phyloP scores from a whole-genome alignment of 2,329 filamentous ascomycete species.

The Fusarium poae region DNA sequence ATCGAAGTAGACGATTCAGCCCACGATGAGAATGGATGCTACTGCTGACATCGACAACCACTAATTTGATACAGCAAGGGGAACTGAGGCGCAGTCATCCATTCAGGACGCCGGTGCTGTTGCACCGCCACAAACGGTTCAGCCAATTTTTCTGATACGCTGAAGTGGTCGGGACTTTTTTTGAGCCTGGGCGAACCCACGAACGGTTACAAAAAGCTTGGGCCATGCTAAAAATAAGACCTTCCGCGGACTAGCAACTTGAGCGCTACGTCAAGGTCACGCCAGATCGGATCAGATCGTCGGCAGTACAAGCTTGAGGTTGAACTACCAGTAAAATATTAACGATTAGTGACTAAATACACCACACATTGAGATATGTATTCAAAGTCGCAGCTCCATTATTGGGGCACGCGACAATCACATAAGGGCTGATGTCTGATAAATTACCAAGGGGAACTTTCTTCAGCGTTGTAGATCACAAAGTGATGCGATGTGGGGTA shows the following conservation, averaged over 20 bases:
- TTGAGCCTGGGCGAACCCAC: constrained; percentile 14
- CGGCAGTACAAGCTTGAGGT: constrained; percentile 18
- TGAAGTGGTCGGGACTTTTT: constrained; percentile 15
- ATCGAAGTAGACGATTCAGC: constrained; percentile 20
- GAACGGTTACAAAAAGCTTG: constrained; percentile 29
- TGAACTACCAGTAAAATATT: constrained; percentile 37
- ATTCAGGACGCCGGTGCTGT: too few species aligned
- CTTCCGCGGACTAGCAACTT: constrained; percentile 19
- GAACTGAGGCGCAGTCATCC: constrained; percentile 43
- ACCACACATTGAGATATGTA: neutral
- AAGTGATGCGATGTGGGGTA: constrained; percentile 34
- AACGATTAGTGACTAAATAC: constrained; percentile 2
- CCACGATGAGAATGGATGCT: constrained; percentile 18
- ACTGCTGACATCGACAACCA: constrained; percentile 36
- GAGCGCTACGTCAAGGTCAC: constrained; percentile 29
- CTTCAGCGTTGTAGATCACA: constrained; percentile 16
- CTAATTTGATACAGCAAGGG: constrained; percentile 36
- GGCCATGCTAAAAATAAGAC: constrained; percentile 39
- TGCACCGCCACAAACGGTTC: constrained; percentile 44
- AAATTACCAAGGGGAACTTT: constrained; percentile 5
- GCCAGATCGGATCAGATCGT: constrained; percentile 29
- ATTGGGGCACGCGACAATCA: constrained; percentile 24
- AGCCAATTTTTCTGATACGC: neutral
- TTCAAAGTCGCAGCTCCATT: neutral
- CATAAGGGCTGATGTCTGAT: neutral